Base-by-base conservation (phyloP, 1,139 yeast species). In the Blastobotrys illinoisensis region DNA sequence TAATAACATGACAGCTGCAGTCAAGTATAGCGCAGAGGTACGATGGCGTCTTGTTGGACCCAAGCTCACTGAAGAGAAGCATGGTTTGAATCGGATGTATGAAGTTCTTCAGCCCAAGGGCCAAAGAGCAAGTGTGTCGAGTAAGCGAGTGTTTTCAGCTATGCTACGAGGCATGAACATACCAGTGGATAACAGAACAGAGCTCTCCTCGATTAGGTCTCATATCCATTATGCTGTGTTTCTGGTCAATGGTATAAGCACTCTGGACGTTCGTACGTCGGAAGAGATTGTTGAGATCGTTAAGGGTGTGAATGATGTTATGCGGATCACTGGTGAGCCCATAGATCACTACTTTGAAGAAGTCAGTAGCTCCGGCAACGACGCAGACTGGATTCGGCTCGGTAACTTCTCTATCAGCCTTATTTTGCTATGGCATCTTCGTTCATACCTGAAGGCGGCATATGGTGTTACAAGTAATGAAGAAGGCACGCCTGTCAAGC, bases 1-100 rank as follows among this genome's bases (percentile, higher is more conserved):
- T 54, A 71, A 83, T 3, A 78, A 83, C 57, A 82, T 85, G 60
- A 65, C 74, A 0, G 86, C 83, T 58, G 93, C 91, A 0, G 66
- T 87, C n/a, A 78, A 72, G 52, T 60, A 75, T 24, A 87, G 88
- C 0, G 76, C 79, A 2, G 64, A 68, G 0, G 82, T 79, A 63
- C 66, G 79, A 11, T n/a, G 47, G 16, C 18, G n/a, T n/a, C 19
- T 52, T 20, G 48, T 46, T 4, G 53, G 55, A 1, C 26, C 49
- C 13, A 16, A 24, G 9, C 19, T 52, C 13, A 23, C 20, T 1
- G 14, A 14, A 16, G 51, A 52, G 19, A 36, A 26, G 44, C 46
- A 50, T 32, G 18, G 47, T 4, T 26, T 55, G 32, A n/a, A 28
- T 9, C 28, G 51, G 28, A 49, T 52, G 14, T 55, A 47, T 20